Evolutionary conservation across 805 yeast species (phyloP).

Genomic region (Priceomyces haplophilus): DNA sequence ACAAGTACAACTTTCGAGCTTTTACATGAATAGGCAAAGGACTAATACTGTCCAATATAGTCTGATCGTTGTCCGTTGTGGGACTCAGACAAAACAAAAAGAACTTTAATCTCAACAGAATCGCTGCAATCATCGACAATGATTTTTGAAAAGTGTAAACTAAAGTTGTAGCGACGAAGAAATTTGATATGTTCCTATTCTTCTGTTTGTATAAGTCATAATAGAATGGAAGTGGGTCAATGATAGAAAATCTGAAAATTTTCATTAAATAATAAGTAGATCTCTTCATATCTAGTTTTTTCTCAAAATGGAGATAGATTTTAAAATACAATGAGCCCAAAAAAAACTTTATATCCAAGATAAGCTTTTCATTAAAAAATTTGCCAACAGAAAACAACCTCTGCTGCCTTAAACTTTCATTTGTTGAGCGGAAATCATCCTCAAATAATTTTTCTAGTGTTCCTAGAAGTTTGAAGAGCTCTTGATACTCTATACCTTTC

Average conservation of each 20-base stretch:
- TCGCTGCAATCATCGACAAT: conserved; percentile 6
- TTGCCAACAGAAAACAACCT: not conserved
- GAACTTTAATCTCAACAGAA: conserved; percentile 6
- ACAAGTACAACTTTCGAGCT: too few species aligned
- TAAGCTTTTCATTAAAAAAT: conserved; percentile 11
- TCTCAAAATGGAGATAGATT: conserved; percentile 26
- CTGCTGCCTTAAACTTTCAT: not conserved
- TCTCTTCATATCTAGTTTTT: conserved; percentile 16
- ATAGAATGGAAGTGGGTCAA: conserved; percentile 20
- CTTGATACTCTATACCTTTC: conserved; percentile 13
- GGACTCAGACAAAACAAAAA: not conserved
- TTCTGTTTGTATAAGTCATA: conserved; percentile 13
- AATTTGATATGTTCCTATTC: conserved; percentile 12
- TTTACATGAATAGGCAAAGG: too few species aligned
- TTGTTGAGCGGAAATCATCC: conserved; percentile 7
- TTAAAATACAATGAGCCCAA: conserved; percentile 21
- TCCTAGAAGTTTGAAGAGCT: conserved; percentile 12
- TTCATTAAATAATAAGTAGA: conserved; percentile 28
- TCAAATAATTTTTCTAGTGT: conserved; percentile 11
- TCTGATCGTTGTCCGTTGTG: too few species aligned
- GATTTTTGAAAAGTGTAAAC: conserved; percentile 17
- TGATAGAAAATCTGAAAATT: conserved; percentile 14
- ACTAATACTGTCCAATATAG: too few species aligned
- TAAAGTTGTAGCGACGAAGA: conserved; percentile 17
- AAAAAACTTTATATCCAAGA: conserved; percentile 18